Evolutionary conservation across 2,329 filamentous ascomycete species (phyloP).

Genomic region (Diatrype stigma): DNA sequence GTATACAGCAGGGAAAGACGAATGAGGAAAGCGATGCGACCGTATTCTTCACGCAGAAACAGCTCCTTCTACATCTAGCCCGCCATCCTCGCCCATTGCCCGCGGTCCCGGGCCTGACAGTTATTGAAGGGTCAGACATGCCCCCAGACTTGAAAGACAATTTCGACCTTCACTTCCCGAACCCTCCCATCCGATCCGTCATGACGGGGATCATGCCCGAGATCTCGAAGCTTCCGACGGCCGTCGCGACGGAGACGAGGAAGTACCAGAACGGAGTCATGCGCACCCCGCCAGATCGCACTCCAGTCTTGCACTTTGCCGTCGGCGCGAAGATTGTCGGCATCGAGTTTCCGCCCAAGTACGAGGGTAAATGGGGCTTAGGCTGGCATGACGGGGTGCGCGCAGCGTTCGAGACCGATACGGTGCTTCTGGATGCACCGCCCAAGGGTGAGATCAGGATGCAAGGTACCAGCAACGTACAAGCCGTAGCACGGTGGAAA

Average conservation of each 20-base stretch:
- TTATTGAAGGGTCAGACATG: conserved; percentile 41
- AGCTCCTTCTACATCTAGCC: conserved; percentile 49
- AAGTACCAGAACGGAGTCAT: conserved; percentile 42
- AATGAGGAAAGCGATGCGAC: conserved; percentile 52
- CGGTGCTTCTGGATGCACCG: conserved; percentile 45
- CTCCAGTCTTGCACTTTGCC: conserved; percentile 42
- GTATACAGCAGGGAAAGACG: conserved; percentile 45
- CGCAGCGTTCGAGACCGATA: conserved; percentile 46
- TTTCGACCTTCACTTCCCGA: conserved; percentile 49
- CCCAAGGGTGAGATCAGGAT: conserved; percentile 42
- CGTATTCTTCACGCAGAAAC: conserved; percentile 50
- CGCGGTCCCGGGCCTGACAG: conserved; percentile 41
- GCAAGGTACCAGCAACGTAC: conserved; percentile 42
- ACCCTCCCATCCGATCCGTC: conserved; percentile 36
- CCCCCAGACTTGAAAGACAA: conserved; percentile 40
- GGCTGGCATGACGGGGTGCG: conserved; percentile 52
- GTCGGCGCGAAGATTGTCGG: conserved; percentile 47
- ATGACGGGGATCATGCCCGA: conserved; percentile 38
- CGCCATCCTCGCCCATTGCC: conserved; percentile 52
- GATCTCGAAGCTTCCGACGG: conserved; percentile 39
- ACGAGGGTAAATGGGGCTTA: conserved; percentile 53
- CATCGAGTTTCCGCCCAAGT: conserved; percentile 46
- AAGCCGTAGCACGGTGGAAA: conserved; percentile 49
- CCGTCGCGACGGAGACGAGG: conserved; percentile 42
- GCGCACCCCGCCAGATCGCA: conserved; percentile 40